phyloP scores from a whole-genome alignment of 1,284 basidiomycete genomes.

The Microbotryum saponariae region DNA sequence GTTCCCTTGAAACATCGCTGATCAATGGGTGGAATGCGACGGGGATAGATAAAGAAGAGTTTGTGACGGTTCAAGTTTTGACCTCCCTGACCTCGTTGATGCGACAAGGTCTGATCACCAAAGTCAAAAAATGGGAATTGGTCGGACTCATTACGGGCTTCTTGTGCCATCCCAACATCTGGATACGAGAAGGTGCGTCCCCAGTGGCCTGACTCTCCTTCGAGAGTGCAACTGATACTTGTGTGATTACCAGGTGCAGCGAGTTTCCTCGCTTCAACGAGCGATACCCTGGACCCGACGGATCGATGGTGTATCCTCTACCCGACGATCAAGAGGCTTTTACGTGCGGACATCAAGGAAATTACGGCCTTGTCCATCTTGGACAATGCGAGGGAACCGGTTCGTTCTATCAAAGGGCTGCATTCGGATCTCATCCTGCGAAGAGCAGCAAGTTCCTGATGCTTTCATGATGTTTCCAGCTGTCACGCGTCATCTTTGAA shows the following conservation, averaged over 20 bases:
- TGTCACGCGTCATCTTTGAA: conserved; percentile 71
- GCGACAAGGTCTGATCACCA: conserved; percentile 76
- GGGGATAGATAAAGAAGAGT: conserved; percentile 78
- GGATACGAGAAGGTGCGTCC: conserved; percentile 76
- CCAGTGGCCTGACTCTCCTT: neutral
- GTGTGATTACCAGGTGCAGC: conserved; percentile 56
- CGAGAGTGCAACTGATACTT: neutral
- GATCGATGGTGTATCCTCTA: conserved; percentile 97
- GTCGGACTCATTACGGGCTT: conserved; percentile 80
- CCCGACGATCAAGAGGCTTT: conserved; percentile 73
- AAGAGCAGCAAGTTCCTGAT: neutral
- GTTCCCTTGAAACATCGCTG: neutral
- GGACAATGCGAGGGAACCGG: conserved; percentile 64
- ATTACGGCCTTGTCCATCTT: conserved; percentile 70
- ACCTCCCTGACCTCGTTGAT: conserved; percentile 74
- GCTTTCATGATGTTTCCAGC: conserved; percentile 45
- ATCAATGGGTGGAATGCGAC: neutral
- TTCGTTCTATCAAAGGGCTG: conserved; percentile 44
- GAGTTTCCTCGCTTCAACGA: conserved; percentile 76
- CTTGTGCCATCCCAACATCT: conserved; percentile 90
- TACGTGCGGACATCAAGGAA: conserved; percentile 73
- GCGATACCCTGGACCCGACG: conserved; percentile 65
- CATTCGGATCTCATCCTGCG: neutral
- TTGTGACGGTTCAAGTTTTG: conserved; percentile 80
- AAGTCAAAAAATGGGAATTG: conserved; percentile 88